Percentiles rank a stretch among this genome's conserved stretches.
Evolutionary conservation across 176 grass and related monocot species (phyloP).

Genomic region (Triticum monococcum): DNA sequence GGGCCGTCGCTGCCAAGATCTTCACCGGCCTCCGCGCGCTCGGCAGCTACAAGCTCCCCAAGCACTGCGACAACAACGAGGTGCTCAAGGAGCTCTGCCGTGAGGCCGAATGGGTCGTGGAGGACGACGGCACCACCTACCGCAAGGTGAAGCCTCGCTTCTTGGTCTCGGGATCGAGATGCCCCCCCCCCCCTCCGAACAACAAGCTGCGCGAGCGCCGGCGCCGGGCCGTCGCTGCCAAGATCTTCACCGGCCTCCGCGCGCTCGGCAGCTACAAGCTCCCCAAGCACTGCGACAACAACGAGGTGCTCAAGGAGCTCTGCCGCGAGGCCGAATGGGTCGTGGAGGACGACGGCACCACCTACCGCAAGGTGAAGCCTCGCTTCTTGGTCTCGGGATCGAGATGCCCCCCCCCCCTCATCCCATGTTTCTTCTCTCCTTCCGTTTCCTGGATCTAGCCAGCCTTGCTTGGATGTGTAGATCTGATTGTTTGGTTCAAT

Average conservation of each 20-base stretch:
- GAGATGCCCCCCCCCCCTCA: not conserved
- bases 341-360: slow-evolving; percentile 94
- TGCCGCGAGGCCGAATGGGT: slow-evolving; percentile 89
- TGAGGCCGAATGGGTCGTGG: slow-evolving; percentile 90
- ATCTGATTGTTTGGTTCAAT: not conserved
- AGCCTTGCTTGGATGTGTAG: not conserved
- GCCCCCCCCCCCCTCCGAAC: slow-evolving; percentile 22
- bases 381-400: not conserved
- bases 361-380: slow-evolving; percentile 76
- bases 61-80: slow-evolving; percentile 99
- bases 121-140: slow-evolving; percentile 95
- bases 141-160: slow-evolving; percentile 55
- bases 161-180: not conserved
- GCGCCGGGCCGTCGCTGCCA: slow-evolving; percentile 84
- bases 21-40: slow-evolving; percentile 75
- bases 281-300: slow-evolving; percentile 99
- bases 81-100: slow-evolving; percentile 92
- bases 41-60: slow-evolving; percentile 92
- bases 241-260: slow-evolving; percentile 87
- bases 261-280: slow-evolving; percentile 85
- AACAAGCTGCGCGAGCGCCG: slow-evolving; percentile 88
- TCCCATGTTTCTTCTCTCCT: not conserved
- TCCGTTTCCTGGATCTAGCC: slow-evolving; percentile 6
- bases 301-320: slow-evolving; percentile 96
- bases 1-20: slow-evolving; percentile 95